Conservation (phyloP, 2,329 filamentous ascomycete species). For the Phaeosphaeriaceae sp. region DNA sequence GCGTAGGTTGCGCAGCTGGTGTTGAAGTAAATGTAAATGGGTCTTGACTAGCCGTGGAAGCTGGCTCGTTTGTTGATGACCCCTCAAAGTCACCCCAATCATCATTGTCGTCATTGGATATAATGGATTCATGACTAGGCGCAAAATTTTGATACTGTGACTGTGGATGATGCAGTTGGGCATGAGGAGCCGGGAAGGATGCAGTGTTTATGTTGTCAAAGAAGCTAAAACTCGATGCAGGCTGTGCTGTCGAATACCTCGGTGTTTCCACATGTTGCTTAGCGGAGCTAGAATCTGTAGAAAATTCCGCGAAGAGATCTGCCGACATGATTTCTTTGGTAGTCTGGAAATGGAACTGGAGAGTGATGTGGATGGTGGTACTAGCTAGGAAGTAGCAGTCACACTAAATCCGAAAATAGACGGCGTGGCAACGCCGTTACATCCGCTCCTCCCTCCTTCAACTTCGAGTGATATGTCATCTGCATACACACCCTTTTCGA, state of each 20-base stretch:
- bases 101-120: conserved; percentile 35
- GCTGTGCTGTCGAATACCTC: conserved; percentile 6
- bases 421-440: too few species aligned
- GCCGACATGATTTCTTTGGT: too few species aligned
- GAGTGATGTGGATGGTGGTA: conserved; percentile 14
- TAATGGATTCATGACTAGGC: neutral
- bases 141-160: conserved; percentile 9
- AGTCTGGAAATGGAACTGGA: conserved; percentile 9
- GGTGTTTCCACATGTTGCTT: conserved; percentile 18
- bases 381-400: conserved; percentile 18
- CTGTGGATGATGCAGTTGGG: conserved; percentile 14
- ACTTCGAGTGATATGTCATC: too few species aligned
- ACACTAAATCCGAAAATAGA: conserved; percentile 23
- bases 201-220: conserved; percentile 40
- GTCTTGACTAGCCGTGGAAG: too few species aligned
- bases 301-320: conserved; percentile 46
- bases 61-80: conserved; percentile 20
- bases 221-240: conserved; percentile 38
- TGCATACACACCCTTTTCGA: too few species aligned
- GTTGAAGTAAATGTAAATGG: conserved; percentile 21
- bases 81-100: conserved; percentile 53
- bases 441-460: too few species aligned
- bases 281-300: conserved; percentile 20
- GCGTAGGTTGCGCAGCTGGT: conserved; percentile 16
- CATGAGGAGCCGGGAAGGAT: conserved; percentile 19